phyloP scores from a whole-genome alignment of 371 early-diverging fungal genomes.

The Mortierella sp. region DNA sequence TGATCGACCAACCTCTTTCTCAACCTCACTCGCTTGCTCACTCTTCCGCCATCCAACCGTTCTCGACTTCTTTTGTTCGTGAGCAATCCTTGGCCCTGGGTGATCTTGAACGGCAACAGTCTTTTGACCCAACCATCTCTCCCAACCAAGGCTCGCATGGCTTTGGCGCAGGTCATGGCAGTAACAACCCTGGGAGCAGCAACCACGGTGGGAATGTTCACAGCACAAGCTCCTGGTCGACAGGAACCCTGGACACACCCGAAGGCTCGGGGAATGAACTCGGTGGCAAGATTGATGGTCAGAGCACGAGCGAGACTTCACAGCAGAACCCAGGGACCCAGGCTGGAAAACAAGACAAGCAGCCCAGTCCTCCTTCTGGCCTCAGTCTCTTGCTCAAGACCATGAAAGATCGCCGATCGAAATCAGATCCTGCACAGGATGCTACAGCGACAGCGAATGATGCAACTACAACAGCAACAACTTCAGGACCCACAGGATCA shows the following conservation, averaged over 20 bases:
- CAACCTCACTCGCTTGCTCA: slow-evolving; percentile 31
- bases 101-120: slow-evolving; percentile 39
- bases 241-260: too few relatives aligned
- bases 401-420: slow-evolving; percentile 1
- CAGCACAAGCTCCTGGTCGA: not conserved
- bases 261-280: too few relatives aligned
- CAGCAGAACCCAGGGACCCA: not conserved
- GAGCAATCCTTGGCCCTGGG: slow-evolving; percentile 68
- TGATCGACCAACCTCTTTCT: slow-evolving; percentile 22
- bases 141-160: not conserved
- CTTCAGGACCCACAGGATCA: too few relatives aligned
- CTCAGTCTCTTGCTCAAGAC: slow-evolving; percentile 42
- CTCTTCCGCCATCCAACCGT: slow-evolving; percentile 11
- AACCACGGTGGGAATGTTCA: slow-evolving; percentile 2
- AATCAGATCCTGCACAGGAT: too few relatives aligned
- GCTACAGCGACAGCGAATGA: too few relatives aligned
- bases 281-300: too few relatives aligned
- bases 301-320: too few relatives aligned
- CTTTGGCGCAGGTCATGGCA: not conserved
- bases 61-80: slow-evolving; percentile 55
- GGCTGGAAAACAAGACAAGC: slow-evolving; percentile 3
- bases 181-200: not conserved
- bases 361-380: slow-evolving; percentile 34
- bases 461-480: too few relatives aligned
- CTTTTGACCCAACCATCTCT: slow-evolving; percentile 31